Conservation (phyloP, 441 rosid genomes). For the Cnidoscolus chayamansa region DNA sequence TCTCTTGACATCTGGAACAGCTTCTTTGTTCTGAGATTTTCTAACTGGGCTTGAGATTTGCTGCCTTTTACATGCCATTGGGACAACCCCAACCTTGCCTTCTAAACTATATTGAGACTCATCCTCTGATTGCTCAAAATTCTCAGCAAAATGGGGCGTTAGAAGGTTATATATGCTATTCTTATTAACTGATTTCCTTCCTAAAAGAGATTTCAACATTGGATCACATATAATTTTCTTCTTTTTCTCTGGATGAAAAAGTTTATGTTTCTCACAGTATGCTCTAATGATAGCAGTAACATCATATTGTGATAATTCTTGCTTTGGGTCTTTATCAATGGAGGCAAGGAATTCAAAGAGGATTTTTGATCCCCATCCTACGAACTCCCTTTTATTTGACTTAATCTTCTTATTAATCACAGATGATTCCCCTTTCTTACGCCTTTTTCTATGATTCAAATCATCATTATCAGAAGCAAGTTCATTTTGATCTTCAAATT, state of each 20-base stretch:
- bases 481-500: slow-evolving; percentile 27
- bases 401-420: slow-evolving; percentile 15
- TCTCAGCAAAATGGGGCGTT: slow-evolving; percentile 40
- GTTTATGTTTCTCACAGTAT: slow-evolving; percentile 39
- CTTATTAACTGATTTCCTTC: slow-evolving; percentile 36
- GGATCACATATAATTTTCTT: slow-evolving; percentile 47
- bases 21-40: slow-evolving; percentile 30
- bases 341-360: slow-evolving; percentile 40
- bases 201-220: slow-evolving; percentile 34
- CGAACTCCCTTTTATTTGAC: slow-evolving; percentile 27
- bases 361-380: slow-evolving; percentile 47
- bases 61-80: slow-evolving; percentile 20
- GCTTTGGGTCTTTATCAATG: slow-evolving; percentile 36
- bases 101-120: slow-evolving; percentile 25
- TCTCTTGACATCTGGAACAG: slow-evolving; percentile 13
- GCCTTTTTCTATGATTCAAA: slow-evolving; percentile 9
- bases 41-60: slow-evolving; percentile 16
- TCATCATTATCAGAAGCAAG: slow-evolving; percentile 16
- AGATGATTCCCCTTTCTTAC: background rate
- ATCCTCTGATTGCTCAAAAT: slow-evolving; percentile 28
- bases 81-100: slow-evolving; percentile 19
- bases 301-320: slow-evolving; percentile 33
- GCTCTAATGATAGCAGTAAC: slow-evolving; percentile 30
- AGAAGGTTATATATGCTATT: slow-evolving; percentile 34
- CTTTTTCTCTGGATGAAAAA: slow-evolving; percentile 39